A percentile compares a stretch with the other conserved stretches of the same genome.
phyloP scores from a whole-genome alignment of 106 monocot species.

The Platanthera guangdongensis region DNA sequence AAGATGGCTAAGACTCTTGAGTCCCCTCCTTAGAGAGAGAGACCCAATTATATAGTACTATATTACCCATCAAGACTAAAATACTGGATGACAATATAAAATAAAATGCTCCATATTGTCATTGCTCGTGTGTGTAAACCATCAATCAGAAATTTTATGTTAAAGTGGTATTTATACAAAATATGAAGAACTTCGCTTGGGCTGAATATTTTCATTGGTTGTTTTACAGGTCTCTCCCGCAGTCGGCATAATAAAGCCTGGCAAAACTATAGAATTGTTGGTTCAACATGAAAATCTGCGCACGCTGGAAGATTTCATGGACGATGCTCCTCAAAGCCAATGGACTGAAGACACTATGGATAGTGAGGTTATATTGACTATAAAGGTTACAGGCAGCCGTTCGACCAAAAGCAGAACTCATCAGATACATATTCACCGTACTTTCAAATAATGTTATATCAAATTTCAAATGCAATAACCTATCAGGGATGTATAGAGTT shows the following conservation, averaged over 20 bases:
- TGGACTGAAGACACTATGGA: slow-evolving; percentile 40
- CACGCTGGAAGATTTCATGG: slow-evolving; percentile 32
- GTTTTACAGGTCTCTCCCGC: slow-evolving; percentile 34
- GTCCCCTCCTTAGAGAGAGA: too few relatives aligned
- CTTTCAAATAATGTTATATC: not conserved
- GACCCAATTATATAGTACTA: too few relatives aligned
- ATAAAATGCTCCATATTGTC: too few relatives aligned
- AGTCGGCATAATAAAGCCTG: slow-evolving; percentile 43
- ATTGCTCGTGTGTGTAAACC: too few relatives aligned
- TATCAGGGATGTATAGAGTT: too few relatives aligned
- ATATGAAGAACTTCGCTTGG: too few relatives aligned
- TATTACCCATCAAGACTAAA: too few relatives aligned
- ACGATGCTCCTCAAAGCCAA: slow-evolving; percentile 30
- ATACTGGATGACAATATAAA: too few relatives aligned
- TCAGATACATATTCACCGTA: slow-evolving; percentile 21
- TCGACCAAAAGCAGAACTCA: slow-evolving; percentile 27
- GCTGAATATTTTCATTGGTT: not conserved
- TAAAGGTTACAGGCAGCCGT: slow-evolving; percentile 31
- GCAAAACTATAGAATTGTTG: slow-evolving; percentile 32
- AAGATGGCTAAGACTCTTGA: too few relatives aligned
- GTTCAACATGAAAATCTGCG: slow-evolving; percentile 37
- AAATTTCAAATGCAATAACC: too few relatives aligned
- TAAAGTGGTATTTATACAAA: too few relatives aligned
- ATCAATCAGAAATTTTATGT: too few relatives aligned
- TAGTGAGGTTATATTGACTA: slow-evolving; percentile 29